These are phyloP conservation scores for Polygonum maritimum DNA, from an alignment of 148 eudicot species.

Conservation along the genomic window DNA sequence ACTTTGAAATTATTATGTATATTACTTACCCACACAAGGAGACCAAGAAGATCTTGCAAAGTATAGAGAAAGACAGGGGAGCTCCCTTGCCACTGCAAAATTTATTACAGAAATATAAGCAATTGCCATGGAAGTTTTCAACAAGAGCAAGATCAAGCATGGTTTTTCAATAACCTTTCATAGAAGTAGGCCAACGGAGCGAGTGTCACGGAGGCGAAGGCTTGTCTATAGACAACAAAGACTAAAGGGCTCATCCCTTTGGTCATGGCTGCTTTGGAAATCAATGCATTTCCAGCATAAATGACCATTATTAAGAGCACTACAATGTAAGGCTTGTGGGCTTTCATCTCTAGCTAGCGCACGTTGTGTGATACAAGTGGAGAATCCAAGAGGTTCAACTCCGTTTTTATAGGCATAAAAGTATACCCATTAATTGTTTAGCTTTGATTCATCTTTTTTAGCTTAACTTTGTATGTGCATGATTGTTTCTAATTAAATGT, in stretches of 20 bases:
- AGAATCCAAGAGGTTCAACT: neutral
- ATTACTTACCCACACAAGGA: constrained; percentile 20
- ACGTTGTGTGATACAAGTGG: neutral
- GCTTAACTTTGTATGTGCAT: neutral
- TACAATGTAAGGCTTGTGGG: constrained; percentile 23
- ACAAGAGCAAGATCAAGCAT: neutral
- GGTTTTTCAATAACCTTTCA: constrained; percentile 16
- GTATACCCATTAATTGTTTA: neutral
- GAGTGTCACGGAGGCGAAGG: constrained; percentile 44
- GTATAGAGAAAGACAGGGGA: constrained; percentile 13
- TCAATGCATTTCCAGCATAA: constrained; percentile 38
- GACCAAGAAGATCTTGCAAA: constrained; percentile 23
- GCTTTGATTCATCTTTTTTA: neutral
- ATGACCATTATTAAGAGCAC: constrained; percentile 20
- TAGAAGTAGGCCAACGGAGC: constrained; percentile 34
- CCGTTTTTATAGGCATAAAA: neutral
- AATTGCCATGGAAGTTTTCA: neutral
- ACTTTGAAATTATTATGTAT: neutral
- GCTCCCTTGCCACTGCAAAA: constrained; percentile 21
- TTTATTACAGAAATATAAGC: neutral
- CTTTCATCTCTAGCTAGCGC: constrained; percentile 8
- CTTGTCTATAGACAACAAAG: constrained; percentile 70
- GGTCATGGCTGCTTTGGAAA: constrained; percentile 67
- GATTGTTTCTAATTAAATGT: neutral
- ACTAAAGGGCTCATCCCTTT: constrained; percentile 71